Conservation (phyloP, 257 asterid species). For the Scutellaria galericulata region DNA sequence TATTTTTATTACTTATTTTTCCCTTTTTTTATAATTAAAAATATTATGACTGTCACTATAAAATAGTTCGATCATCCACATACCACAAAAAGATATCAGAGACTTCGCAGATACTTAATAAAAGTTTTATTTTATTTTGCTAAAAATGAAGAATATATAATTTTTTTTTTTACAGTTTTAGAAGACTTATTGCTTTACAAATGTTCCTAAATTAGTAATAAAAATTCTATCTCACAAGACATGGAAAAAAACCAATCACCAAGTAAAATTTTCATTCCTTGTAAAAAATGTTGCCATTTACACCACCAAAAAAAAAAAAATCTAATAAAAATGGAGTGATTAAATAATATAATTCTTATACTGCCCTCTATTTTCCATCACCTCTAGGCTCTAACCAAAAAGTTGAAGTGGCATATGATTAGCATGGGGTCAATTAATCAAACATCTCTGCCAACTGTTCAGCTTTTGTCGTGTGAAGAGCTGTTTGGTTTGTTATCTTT, state of each 20-base stretch:
- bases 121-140: too few species aligned
- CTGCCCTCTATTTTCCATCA: background rate
- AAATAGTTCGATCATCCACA: too few species aligned
- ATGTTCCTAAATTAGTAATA: too few species aligned
- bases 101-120: too few species aligned
- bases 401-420: conserved; percentile 29
- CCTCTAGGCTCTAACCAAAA: conserved; percentile 22
- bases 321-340: background rate
- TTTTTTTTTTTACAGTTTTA: too few species aligned
- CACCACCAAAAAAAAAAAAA: background rate
- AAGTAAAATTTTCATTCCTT: background rate
- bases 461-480: conserved; percentile 22
- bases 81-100: too few species aligned
- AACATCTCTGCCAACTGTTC: conserved; percentile 34
- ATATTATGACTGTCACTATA: too few species aligned
- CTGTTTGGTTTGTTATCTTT: conserved; percentile 24
- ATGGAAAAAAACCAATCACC: background rate
- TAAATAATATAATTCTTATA: background rate
- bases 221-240: too few species aligned
- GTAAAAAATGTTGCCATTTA: background rate
- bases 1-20: too few species aligned
- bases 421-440: conserved; percentile 21
- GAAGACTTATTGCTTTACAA: background rate
- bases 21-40: too few species aligned
- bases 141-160: too few species aligned